phyloP scores from a whole-genome alignment of 225 moss, liverwort and hornwort genomes.

The Neckera pumila region DNA sequence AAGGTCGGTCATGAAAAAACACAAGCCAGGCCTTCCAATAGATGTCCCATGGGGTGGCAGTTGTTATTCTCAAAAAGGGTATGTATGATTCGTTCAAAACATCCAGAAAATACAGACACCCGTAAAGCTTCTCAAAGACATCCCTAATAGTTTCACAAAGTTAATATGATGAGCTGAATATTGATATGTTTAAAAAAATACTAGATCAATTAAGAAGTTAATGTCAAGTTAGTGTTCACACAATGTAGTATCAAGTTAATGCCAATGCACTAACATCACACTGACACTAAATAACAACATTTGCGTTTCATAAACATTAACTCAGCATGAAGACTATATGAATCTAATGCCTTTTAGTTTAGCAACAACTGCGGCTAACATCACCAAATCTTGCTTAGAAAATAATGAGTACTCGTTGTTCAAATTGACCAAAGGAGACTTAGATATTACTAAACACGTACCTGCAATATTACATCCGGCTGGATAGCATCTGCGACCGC shows the following conservation, averaged over 20 bases:
- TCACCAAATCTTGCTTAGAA: background rate
- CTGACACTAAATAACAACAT: background rate
- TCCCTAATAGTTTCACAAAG: too few relatives aligned
- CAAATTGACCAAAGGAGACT: background rate
- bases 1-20: background rate
- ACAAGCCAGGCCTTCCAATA: background rate
- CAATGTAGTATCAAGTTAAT: background rate
- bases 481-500: conserved; percentile 38
- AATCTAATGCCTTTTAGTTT: background rate
- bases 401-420: background rate
- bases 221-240: background rate
- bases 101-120: background rate
- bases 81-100: background rate
- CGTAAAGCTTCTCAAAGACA: background rate
- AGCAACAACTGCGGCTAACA: background rate
- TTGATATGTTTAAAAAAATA: background rate
- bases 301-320: background rate
- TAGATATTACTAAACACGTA: background rate
- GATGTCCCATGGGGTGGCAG: background rate
- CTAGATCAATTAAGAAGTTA: background rate
- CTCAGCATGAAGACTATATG: background rate
- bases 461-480: conserved; percentile 93
- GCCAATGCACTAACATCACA: background rate
- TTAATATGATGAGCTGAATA: background rate
- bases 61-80: background rate